Percentiles rank a stretch among this genome's conserved stretches.
Evolutionary conservation across 768 basidiomycete genomes (phyloP).

Genomic region (Cubamyces sp.): DNA sequence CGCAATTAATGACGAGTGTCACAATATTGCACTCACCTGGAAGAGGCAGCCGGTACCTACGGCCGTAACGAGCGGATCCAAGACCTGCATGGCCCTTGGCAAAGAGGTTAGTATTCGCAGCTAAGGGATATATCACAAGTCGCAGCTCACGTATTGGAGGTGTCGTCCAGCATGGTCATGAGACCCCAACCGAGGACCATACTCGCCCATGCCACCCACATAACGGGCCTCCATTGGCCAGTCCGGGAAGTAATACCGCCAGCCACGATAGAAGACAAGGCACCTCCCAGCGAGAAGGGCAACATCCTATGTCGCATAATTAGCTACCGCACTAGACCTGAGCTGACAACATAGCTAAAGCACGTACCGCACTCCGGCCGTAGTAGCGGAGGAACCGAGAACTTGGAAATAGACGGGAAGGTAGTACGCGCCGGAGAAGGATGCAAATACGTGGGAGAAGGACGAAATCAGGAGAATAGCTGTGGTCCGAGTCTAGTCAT

Average conservation of each 20-base stretch:
- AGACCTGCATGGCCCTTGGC: conserved; percentile 53
- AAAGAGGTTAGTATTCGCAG: neutral
- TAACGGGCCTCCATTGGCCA: conserved; percentile 60
- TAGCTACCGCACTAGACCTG: no score
- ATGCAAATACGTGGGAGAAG: conserved; percentile 66
- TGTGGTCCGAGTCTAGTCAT: conserved; percentile 70
- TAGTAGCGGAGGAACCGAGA: conserved; percentile 74
- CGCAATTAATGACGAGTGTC: no score
- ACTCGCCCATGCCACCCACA: conserved; percentile 63
- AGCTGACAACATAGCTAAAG: no score
- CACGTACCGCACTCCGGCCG: conserved; percentile 62
- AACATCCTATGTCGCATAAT: conserved; percentile 59
- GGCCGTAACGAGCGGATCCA: conserved; percentile 68
- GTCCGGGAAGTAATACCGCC: conserved; percentile 62
- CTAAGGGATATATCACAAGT: no score
- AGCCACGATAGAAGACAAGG: conserved; percentile 55
- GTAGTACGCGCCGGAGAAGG: conserved; percentile 70
- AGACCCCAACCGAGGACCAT: conserved; percentile 71
- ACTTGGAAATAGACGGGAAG: conserved; percentile 81
- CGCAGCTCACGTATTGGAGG: conserved; percentile 50
- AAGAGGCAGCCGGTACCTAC: conserved; percentile 69
- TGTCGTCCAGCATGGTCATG: conserved; percentile 67
- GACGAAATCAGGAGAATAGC: conserved; percentile 56
- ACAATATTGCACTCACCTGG: conserved; percentile 42
- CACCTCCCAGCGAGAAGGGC: conserved; percentile 65